These are phyloP conservation scores for Talaromyces wortmannii DNA, from an alignment of 495 filamentous ascomycete species.

Conservation along the genomic window DNA sequence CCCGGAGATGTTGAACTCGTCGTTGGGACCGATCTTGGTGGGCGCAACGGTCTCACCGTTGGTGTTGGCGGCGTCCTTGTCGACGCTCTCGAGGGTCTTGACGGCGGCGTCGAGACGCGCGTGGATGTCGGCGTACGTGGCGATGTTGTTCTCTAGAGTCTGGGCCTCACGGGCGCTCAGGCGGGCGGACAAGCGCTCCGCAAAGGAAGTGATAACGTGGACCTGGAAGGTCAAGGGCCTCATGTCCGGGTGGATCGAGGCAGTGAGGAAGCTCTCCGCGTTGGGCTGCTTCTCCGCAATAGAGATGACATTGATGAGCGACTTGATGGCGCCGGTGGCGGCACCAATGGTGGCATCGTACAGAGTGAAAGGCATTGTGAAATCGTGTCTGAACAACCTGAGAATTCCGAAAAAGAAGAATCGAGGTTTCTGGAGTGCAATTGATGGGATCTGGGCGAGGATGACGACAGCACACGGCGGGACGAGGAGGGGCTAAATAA, in stretches of 20 bases:
- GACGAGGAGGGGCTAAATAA: too few relatives aligned
- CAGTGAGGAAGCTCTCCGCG: slow-evolving; percentile 1
- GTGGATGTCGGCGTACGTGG: slow-evolving; percentile 30
- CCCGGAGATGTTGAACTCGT: slow-evolving; percentile 11
- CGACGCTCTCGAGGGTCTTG: slow-evolving; percentile 23
- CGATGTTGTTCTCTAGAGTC: slow-evolving; percentile 21
- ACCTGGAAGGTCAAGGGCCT: slow-evolving; percentile 34
- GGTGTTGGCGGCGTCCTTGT: slow-evolving; percentile 24
- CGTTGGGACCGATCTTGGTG: slow-evolving; percentile 11
- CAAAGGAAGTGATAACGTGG: slow-evolving; percentile 17
- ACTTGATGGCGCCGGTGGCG: slow-evolving; percentile 8
- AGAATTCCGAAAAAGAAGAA: neutral
- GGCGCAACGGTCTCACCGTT: slow-evolving; percentile 19
- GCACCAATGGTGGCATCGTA: slow-evolving; percentile 8
- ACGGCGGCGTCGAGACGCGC: slow-evolving; percentile 28
- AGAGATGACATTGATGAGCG: slow-evolving; percentile 10
- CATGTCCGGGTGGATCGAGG: neutral
- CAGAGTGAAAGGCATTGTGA: neutral
- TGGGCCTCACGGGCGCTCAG: slow-evolving; percentile 11
- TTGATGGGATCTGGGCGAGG: too few relatives aligned
- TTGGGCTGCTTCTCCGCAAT: slow-evolving; percentile 11
- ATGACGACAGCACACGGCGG: too few relatives aligned
- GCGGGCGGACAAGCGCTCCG: slow-evolving; percentile 19
- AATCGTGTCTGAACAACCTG: too few relatives aligned
- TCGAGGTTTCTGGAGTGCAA: neutral